Conservation (phyloP, 2,329 filamentous ascomycete species). For the Amauroascus verrucosus region DNA sequence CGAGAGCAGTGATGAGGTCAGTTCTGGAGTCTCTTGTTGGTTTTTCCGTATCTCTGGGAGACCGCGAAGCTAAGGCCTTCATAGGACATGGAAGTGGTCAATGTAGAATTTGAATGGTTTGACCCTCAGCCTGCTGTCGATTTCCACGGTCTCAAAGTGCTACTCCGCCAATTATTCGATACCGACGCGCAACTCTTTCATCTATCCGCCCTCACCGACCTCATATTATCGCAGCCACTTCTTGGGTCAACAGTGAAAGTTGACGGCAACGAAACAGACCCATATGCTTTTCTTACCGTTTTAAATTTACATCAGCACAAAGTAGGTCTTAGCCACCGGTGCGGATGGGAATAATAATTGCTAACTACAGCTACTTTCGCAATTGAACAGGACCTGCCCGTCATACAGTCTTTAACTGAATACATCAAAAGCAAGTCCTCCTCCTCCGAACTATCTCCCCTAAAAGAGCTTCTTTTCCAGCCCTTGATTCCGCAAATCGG, state of each 20-base stretch:
- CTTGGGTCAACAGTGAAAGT: conserved; percentile 94
- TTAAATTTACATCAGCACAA: conserved; percentile 71
- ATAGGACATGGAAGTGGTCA: conserved; percentile 79
- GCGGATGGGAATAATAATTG: no score
- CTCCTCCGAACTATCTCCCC: conserved; percentile 44
- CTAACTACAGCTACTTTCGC: background rate
- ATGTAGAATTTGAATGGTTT: conserved; percentile 99
- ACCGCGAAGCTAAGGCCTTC: background rate
- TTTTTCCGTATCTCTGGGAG: no score
- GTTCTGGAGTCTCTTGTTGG: background rate
- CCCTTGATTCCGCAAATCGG: conserved; percentile 56
- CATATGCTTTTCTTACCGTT: conserved; percentile 84
- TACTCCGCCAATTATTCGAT: conserved; percentile 86
- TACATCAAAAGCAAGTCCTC: conserved; percentile 55
- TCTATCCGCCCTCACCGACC: conserved; percentile 71
- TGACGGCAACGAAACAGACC: conserved; percentile 85
- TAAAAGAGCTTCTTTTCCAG: conserved; percentile 50
- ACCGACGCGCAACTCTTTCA: conserved; percentile 77
- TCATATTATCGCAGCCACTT: conserved; percentile 75
- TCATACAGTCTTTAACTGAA: conserved; percentile 57
- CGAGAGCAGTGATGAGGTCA: conserved; percentile 33
- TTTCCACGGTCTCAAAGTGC: conserved; percentile 86
- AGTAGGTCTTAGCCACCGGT: conserved; percentile 25
- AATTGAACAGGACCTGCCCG: conserved; percentile 50
- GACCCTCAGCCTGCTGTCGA: conserved; percentile 82